Base-by-base conservation (phyloP, 345 rosid genomes). In the Dovyalis caffra region DNA sequence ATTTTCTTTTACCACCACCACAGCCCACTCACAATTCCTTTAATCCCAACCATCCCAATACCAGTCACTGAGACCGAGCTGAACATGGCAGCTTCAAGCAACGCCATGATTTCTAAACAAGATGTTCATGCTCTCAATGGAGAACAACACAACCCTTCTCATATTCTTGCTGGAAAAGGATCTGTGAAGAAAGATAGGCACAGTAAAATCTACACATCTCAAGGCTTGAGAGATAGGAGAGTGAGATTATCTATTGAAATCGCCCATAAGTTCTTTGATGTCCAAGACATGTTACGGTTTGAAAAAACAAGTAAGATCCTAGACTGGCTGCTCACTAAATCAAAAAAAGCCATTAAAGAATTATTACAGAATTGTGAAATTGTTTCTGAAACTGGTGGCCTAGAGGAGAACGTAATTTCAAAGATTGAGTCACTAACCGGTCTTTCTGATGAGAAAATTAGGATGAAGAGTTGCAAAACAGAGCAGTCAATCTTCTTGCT, bases 271-370 rank as follows among this genome's bases (percentile, higher is more conserved):
- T 93, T 93, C 87, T 93, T 93, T 40, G 93, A 86, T 80, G 94
- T 93, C 33, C 98, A 93, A 71, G 98, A 93, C 78, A 82, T 81
- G 91, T 79, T 93, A 84, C 92, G 98, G 68, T 91, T 87, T 78
- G 93, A 91, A 72, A 91, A 86, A 86, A 91, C 95, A 2, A 91
- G 95, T 82, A 83, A 91, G 74, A 93, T 95, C 80, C 87, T 93
- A 25, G 98, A 87, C 34, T 94, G 98, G 98, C 79, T 94, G 21
- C 87, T 94, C 25, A 76, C 58, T 10, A 87, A 87, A 66, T 90
- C 97, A 9, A 85, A 69, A 60, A 82, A 72, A n/a, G 87, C 92
- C 78, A 94, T 94, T 56, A 69, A 73, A 53, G 88, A 86, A 65
- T 77, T 86, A 35, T 74, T 69, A 7, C 64, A 69, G 68, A 43